Conservation (phyloP, 371 early-diverging fungal genomes). For the Rhizopus sp. region DNA sequence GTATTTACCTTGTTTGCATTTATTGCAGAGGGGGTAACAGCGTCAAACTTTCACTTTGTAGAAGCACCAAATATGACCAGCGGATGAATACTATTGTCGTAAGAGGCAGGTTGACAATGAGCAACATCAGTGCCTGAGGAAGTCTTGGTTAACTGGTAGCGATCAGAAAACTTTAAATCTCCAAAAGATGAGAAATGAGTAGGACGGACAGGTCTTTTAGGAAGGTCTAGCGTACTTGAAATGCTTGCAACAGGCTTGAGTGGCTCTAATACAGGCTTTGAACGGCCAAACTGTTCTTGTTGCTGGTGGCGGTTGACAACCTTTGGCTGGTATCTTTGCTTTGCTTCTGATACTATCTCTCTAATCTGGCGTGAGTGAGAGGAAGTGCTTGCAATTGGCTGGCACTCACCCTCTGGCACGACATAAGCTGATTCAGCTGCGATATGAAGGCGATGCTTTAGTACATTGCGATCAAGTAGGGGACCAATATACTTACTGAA, state of each 20-base stretch:
- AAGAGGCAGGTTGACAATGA: too few relatives aligned
- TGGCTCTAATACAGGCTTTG: neutral
- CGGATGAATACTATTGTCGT: too few relatives aligned
- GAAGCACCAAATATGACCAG: too few relatives aligned
- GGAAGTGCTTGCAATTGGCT: neutral
- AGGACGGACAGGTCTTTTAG: too few relatives aligned
- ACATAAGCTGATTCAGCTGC: neutral
- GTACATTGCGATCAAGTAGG: neutral
- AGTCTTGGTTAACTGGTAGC: too few relatives aligned
- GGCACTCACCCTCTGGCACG: neutral
- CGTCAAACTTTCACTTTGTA: too few relatives aligned
- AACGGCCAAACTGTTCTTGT: neutral
- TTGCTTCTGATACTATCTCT: neutral
- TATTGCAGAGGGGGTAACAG: too few relatives aligned
- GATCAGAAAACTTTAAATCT: too few relatives aligned
- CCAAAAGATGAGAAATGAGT: too few relatives aligned
- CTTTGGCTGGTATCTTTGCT: neutral
- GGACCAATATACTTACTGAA: constrained; percentile 1
- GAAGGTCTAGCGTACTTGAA: neutral
- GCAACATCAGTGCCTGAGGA: too few relatives aligned
- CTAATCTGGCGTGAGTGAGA: neutral
- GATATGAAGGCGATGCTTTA: neutral
- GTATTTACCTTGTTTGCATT: too few relatives aligned
- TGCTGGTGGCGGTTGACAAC: neutral
- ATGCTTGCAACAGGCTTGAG: neutral